Conservation (phyloP, 2,329 filamentous ascomycete genomes). For the Emmonsia crescens region DNA sequence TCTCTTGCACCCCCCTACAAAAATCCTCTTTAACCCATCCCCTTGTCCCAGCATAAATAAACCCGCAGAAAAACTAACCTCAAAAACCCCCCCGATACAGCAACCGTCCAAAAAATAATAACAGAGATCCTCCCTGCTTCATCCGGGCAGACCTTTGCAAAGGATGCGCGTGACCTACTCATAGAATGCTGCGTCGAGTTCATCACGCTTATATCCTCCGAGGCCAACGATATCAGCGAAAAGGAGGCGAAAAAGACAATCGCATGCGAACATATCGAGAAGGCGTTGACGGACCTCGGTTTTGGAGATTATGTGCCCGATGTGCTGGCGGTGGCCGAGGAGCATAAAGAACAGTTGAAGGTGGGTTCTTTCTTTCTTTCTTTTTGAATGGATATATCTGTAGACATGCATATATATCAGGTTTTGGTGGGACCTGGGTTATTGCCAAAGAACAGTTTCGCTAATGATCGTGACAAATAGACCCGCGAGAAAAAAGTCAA, state of each 20-base stretch:
- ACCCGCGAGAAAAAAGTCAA: slow-evolving; percentile 93
- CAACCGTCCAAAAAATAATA: slow-evolving; percentile 73
- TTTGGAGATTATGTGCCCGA: slow-evolving; percentile 87
- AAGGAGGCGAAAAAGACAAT: slow-evolving; percentile 99
- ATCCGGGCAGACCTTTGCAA: slow-evolving; percentile 74
- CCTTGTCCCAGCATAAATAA: background rate
- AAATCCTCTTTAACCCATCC: background rate
- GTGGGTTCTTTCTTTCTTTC: slow-evolving; percentile 39
- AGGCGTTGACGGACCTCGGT: slow-evolving; percentile 81
- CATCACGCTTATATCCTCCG: slow-evolving; percentile 94
- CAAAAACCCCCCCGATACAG: slow-evolving; percentile 24
- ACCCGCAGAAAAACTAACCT: background rate
- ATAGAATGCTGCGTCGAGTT: slow-evolving; percentile 99
- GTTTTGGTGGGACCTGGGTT: background rate
- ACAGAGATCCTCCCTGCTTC: slow-evolving; percentile 77
- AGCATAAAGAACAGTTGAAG: slow-evolving; percentile 89
- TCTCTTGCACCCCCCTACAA: background rate
- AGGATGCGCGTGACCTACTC: slow-evolving; percentile 85
- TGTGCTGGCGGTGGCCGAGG: slow-evolving; percentile 73
- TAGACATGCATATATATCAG: background rate
- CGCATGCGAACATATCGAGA: slow-evolving; percentile 93
- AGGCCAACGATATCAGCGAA: slow-evolving; percentile 97
- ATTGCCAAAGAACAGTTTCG: background rate
- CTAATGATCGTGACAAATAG: slow-evolving; percentile 39
- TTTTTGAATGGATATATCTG: background rate